Evolutionary conservation across 805 yeast genomes (phyloP), one percentile per base, ranked within the genome.

Genomic region (Ogataea glucozyma): DNA sequence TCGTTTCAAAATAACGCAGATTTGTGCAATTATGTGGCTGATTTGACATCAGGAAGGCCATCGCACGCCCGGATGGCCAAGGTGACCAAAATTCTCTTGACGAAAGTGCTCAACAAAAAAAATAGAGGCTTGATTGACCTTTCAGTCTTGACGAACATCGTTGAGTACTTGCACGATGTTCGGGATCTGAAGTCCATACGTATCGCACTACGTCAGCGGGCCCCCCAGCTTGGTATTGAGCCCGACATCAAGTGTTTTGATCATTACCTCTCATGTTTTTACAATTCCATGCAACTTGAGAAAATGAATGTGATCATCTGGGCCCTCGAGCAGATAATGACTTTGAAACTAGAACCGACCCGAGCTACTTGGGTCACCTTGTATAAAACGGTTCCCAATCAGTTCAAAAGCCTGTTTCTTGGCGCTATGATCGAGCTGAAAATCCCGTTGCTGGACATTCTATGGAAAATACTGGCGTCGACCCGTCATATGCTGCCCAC

Each of bases 341-440:
- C 38, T 12, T 32, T 27, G 17, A 41, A 44, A 14, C 36, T 49
- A 16, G 33, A 26, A 2, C 53, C 53, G 18, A 49, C 50, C 3
- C 26, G 47, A 22, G 38, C 46, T 2, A 44, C 53, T 4, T 49
- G 51, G 53, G 29, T 44, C 14, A 21, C 29, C 14, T 16, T 49
- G 4, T 32, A 38, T 26, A 31, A 29, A n/a, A 7, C 38, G 32
- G 38, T 42, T 10, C 48, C 53, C 2, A 17, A 19, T 2, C 30
- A 40, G 2, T 6, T 26, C 6, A 19, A 44, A 3, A 20, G 26
- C 18, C 14, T 9, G 6, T 23, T 38, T 21, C 31, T 49, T 20
- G 20, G 5, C 11, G 11, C 26, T 11, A 46, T 49, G 47, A 14
- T 49, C 19, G 43, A 44, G n/a, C 16, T 32, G 13, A 37, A 44